phyloP scores from a whole-genome alignment of 257 asterid genomes.

The Nicotiana obtusifolia region DNA sequence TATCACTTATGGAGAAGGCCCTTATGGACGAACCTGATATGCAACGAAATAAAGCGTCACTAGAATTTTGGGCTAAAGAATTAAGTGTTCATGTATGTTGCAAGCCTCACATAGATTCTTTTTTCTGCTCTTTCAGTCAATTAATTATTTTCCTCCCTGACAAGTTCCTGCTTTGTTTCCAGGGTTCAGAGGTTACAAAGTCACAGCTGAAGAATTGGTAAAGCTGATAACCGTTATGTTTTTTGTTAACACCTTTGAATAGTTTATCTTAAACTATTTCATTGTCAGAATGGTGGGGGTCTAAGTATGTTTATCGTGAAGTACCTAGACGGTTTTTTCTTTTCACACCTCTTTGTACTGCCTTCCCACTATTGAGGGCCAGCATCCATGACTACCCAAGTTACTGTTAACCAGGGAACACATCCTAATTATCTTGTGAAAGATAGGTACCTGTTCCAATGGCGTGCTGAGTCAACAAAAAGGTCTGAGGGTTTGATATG shows the following conservation, averaged over 20 bases:
- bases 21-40: constrained; percentile 74
- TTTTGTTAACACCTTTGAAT: background rate
- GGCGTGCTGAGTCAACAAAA: background rate
- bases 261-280: background rate
- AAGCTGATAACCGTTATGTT: constrained; percentile 15
- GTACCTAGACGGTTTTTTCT: background rate
- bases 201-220: constrained; percentile 96
- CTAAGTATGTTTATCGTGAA: background rate
- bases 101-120: background rate
- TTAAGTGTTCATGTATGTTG: constrained; percentile 68
- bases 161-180: constrained; percentile 19
- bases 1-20: constrained; percentile 70
- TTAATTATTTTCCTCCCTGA: constrained; percentile 10
- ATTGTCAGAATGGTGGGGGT: background rate
- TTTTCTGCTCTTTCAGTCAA: background rate
- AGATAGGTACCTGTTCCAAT: background rate
- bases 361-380: background rate
- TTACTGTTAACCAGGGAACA: background rate
- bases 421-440: background rate
- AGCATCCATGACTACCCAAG: background rate
- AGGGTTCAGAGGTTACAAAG: constrained; percentile 96
- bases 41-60: constrained; percentile 68
- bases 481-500: background rate
- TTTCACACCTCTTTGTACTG: background rate
- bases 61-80: constrained; percentile 69